Evolutionary conservation across 1,284 basidiomycete species (phyloP).

Genomic region (Abortiporus biennis): DNA sequence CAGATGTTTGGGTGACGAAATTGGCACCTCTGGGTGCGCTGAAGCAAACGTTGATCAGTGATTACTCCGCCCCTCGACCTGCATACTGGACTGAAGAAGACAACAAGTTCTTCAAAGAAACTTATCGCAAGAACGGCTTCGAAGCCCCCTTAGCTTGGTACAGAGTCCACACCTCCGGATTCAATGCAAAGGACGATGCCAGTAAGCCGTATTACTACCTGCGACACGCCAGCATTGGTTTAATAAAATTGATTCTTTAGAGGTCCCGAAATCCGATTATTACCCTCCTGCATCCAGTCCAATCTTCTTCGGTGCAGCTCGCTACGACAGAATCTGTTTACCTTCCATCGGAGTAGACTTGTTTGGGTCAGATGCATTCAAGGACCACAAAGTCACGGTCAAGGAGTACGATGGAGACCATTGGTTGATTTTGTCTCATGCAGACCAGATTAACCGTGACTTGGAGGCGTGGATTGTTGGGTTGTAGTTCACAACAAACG

Average conservation of each 20-base stretch:
- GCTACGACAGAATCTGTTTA: conserved; percentile 22
- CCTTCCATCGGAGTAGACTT: conserved; percentile 12
- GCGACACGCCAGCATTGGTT: conserved; percentile 2
- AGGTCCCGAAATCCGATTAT: conserved; percentile 20
- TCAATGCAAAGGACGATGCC: conserved; percentile 7
- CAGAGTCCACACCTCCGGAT: conserved; percentile 16
- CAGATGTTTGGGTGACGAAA: conserved; percentile 22
- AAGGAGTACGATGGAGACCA: conserved; percentile 24
- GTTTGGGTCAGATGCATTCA: conserved; percentile 10
- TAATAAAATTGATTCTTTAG: background rate
- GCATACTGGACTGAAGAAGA: conserved; percentile 26
- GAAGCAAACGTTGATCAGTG: conserved; percentile 25
- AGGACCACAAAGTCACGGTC: conserved; percentile 23
- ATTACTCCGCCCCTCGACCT: conserved; percentile 14
- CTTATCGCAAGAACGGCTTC: conserved; percentile 22
- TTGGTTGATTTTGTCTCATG: conserved; percentile 20
- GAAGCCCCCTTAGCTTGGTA: conserved; percentile 27
- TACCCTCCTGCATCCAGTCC: conserved; percentile 23
- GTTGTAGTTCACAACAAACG: too few relatives aligned
- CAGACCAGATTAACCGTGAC: conserved; percentile 43
- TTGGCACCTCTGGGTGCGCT: conserved; percentile 26
- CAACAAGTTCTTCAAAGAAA: conserved; percentile 14
- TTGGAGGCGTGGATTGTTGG: conserved; percentile 69
- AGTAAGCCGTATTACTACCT: conserved; percentile 14
- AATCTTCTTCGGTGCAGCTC: conserved; percentile 25